phyloP scores from a whole-genome alignment of 2,329 filamentous ascomycete genomes.

The Pezicula neosporulosa region DNA sequence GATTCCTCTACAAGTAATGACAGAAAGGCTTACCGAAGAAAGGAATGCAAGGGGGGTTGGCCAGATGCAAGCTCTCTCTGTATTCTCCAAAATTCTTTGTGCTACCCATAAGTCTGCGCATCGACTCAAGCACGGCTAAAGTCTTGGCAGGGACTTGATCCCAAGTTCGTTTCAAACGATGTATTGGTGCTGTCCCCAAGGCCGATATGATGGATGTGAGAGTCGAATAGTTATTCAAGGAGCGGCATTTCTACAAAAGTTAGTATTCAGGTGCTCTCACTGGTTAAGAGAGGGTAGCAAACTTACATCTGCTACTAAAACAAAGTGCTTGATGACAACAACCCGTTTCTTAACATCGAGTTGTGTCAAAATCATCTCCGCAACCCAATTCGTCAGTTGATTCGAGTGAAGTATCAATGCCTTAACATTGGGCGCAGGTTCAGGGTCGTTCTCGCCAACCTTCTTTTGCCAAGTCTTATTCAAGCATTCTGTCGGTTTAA shows the following conservation, averaged over 20 bases:
- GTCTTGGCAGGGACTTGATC: constrained; percentile 86
- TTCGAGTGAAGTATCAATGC: constrained; percentile 96
- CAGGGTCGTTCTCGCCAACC: constrained; percentile 72
- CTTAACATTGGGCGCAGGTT: constrained; percentile 92
- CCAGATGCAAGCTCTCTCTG: constrained; percentile 84
- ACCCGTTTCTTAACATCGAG: constrained; percentile 93
- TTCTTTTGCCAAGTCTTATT: constrained; percentile 99
- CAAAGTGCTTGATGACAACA: constrained; percentile 97
- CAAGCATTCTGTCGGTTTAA: constrained; percentile 91
- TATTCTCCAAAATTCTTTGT: constrained; percentile 99
- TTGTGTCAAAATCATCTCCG: constrained; percentile 96
- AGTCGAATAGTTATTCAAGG: constrained; percentile 94
- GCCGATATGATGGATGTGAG: constrained; percentile 97
- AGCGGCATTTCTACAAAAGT: constrained; percentile 75
- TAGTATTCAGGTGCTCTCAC: constrained; percentile 19
- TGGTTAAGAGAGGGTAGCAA: neutral
- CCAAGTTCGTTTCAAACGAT: constrained; percentile 91
- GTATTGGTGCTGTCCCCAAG: constrained; percentile 89
- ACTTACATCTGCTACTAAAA: constrained; percentile 89
- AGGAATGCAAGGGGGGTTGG: constrained; percentile 94
- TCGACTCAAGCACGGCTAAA: constrained; percentile 75
- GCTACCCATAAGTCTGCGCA: constrained; percentile 93
- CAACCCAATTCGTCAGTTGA: constrained; percentile 98
- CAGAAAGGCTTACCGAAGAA: constrained; percentile 75
- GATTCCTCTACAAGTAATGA: neutral